phyloP scores from a whole-genome alignment of 1,284 basidiomycete genomes.

The Cutaneotrichosporon sp. region DNA sequence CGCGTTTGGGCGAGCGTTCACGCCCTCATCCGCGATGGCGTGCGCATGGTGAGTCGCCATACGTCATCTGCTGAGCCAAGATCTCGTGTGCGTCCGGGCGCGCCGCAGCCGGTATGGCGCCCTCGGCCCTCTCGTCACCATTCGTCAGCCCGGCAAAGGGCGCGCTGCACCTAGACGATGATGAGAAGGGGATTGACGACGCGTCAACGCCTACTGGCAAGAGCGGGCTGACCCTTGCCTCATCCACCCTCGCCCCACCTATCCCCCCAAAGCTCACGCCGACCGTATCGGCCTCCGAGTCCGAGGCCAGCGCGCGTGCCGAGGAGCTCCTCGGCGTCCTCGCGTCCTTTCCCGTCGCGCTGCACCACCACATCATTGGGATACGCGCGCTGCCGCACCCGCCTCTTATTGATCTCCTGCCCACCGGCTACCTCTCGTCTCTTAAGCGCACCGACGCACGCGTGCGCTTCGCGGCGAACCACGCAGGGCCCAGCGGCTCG shows the following conservation, averaged over 20 bases:
- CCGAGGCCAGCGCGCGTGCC: constrained; percentile 8
- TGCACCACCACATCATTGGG: constrained; percentile 50
- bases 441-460: constrained; percentile 49
- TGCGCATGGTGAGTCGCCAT: constrained; percentile 40
- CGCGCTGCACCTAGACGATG: neutral
- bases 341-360: constrained; percentile 48
- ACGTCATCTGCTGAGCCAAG: constrained; percentile 12
- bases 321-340: constrained; percentile 48
- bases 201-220: neutral
- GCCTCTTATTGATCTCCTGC: constrained; percentile 49
- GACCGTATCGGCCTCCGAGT: neutral
- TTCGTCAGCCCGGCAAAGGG: constrained; percentile 1
- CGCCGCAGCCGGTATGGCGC: neutral
- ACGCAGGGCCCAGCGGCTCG: constrained; percentile 39
- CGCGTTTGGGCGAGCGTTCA: constrained; percentile 45
- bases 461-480: constrained; percentile 46
- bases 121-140: neutral
- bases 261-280: neutral
- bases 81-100: constrained; percentile 17
- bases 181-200: neutral
- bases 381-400: constrained; percentile 48
- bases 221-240: neutral
- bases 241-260: neutral
- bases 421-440: constrained; percentile 42
- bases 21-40: constrained; percentile 42